Conservation (phyloP, 169 alveolate genomes). For the Plasmodium cynomolgi region DNA sequence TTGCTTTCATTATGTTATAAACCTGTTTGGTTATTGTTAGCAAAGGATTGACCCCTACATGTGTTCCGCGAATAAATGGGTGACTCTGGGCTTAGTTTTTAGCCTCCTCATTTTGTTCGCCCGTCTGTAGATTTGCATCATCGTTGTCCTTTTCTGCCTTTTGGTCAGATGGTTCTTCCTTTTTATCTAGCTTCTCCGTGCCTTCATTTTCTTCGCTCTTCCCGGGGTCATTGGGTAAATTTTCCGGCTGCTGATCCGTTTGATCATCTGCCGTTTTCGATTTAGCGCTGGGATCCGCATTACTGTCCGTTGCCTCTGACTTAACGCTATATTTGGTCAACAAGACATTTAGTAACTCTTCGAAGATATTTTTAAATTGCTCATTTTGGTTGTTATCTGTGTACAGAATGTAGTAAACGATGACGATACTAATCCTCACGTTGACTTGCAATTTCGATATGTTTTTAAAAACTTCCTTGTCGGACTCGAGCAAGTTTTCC, state of each 20-base stretch:
- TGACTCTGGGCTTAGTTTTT: background rate
- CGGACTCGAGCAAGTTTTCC: background rate
- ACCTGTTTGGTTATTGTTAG: background rate
- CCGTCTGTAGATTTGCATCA: background rate
- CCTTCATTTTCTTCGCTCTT: background rate
- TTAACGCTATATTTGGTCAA: constrained; percentile 41
- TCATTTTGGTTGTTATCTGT: constrained; percentile 58
- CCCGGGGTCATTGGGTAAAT: background rate
- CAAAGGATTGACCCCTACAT: background rate
- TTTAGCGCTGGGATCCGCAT: background rate
- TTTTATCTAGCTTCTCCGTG: background rate
- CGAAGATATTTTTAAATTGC: constrained; percentile 50
- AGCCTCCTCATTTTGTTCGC: background rate
- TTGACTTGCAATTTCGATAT: constrained; percentile 55
- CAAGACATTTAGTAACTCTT: constrained; percentile 53
- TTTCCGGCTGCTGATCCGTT: constrained; percentile 3
- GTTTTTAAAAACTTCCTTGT: constrained; percentile 21
- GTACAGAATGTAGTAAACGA: constrained; percentile 60
- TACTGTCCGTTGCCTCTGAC: background rate
- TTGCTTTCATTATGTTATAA: background rate
- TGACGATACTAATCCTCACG: constrained; percentile 60
- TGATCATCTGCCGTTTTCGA: background rate
- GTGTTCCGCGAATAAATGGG: background rate
- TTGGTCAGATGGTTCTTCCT: background rate
- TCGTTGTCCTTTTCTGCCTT: background rate